A percentile compares a stretch with the other conserved stretches of the same genome.
These are phyloP conservation scores for Pseudocercospora ulei DNA, from an alignment of 2,329 filamentous ascomycete genomes.

Conservation along the genomic window DNA sequence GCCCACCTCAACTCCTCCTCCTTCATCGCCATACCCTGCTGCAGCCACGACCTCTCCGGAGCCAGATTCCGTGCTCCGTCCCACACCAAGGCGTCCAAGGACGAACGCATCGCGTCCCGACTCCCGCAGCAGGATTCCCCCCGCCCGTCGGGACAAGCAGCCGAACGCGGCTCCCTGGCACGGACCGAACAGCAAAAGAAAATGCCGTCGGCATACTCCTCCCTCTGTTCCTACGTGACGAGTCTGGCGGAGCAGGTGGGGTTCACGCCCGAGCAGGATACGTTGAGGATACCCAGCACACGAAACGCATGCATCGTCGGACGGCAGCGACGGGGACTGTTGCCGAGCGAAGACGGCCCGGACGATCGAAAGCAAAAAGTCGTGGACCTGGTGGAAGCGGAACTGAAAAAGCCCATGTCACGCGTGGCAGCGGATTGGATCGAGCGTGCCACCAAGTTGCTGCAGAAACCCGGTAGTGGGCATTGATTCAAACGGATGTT, in stretches of 20 bases:
- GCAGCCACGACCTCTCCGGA: conserved; percentile 77
- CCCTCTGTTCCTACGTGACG: conserved; percentile 68
- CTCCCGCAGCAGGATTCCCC: conserved; percentile 23
- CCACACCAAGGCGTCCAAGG: conserved; percentile 14
- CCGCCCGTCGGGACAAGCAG: conserved; percentile 22
- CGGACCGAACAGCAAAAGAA: conserved; percentile 30
- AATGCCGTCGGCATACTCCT: conserved; percentile 64
- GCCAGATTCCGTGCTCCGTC: conserved; percentile 56
- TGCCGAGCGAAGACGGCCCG: not conserved
- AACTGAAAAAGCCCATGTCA: conserved; percentile 41
- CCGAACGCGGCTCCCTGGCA: conserved; percentile 33
- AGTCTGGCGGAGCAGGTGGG: conserved; percentile 61
- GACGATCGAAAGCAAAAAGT: conserved; percentile 45
- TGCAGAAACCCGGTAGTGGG: conserved; percentile 40
- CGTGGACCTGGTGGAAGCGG: conserved; percentile 51
- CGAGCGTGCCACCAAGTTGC: conserved; percentile 43
- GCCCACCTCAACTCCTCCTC: conserved; percentile 64
- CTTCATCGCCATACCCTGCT: conserved; percentile 92
- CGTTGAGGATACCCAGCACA: conserved; percentile 84
- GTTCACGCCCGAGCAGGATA: conserved; percentile 69
- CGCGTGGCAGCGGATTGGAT: conserved; percentile 45
- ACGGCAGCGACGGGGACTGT: conserved; percentile 35
- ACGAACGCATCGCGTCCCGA: conserved; percentile 10
- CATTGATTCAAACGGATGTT: conserved; percentile 30
- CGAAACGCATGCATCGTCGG: conserved; percentile 76